Base-by-base conservation (phyloP, 1,284 basidiomycete genomes). In the Cystobasidium pallidum region DNA sequence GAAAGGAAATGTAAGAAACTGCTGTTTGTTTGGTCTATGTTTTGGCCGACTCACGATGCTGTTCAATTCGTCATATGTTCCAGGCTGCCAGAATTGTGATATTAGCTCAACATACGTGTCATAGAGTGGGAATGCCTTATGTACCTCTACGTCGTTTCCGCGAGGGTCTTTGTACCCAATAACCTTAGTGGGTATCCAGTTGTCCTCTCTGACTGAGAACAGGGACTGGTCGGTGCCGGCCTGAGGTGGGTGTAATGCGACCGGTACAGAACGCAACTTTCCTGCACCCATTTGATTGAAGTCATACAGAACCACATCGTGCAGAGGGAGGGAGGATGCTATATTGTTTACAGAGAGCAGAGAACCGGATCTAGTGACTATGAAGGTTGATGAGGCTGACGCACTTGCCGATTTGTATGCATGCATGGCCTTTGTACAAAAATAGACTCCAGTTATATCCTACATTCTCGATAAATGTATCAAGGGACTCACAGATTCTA, bases 1-100 rank as follows among this genome's bases (percentile, higher is more conserved):
- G n/a, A 28, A 11, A 39, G 8, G 21, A 28, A 1, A 24, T 11
- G 49, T 47, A 15, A 24, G 21, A 51, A 39, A 24, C 34, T 36
- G 52, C 36, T 41, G 24, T n/a, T n/a, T n/a, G 8, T 4, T 13
- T 10, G 36, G 36, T 1, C 11, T 7, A 26, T 19, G 2, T 28
- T 1, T 6, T n/a, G 26, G 15, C 11, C 4, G 2, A 32, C 66
- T 58, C 21, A 68, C 66, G 15, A 68, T 57, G 39, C 66, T 68
- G 30, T 71, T 71, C 59, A 71, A 39, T 36, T 71, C 68, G 36
- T 71, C 68, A 30, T 71, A 71, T 10, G 68, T 71, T 8, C 68
- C 68, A 19, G 68, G 68, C 68, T 71, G 45, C 15, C 30, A 24
- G 26, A 21, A 26, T 36, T 1, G 30, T 15, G n/a, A 32, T 4